Percentiles rank a stretch among this genome's conserved stretches.
Evolutionary conservation across 768 basidiomycete species (phyloP).

Genomic region (Leccinum subtestaceum): DNA sequence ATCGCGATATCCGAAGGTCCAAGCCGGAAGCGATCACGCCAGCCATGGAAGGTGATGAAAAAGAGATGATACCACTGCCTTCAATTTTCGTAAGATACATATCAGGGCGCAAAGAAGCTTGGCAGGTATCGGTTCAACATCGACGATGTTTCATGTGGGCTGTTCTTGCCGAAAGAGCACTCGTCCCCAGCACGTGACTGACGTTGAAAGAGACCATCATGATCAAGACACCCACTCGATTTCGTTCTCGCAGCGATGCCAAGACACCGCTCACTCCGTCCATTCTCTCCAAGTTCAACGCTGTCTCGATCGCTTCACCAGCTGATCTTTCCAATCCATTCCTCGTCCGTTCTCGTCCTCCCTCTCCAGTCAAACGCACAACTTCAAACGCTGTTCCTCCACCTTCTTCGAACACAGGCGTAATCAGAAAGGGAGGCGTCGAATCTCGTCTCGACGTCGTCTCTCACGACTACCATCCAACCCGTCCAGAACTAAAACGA

Average conservation of each 20-base stretch:
- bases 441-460: constrained; percentile 78
- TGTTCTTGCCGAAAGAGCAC: no score
- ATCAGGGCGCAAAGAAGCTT: no score
- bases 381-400: constrained; percentile 48
- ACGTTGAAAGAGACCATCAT: no score
- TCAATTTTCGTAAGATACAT: no score
- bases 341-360: constrained; percentile 51
- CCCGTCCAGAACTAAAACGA: constrained; percentile 57
- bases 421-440: constrained; percentile 74
- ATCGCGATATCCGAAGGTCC: no score
- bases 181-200: no score
- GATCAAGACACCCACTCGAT: constrained; percentile 41
- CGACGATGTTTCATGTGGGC: no score
- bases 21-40: no score
- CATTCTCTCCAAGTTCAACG: constrained; percentile 38
- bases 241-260: constrained; percentile 47
- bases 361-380: constrained; percentile 65
- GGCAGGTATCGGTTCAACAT: no score
- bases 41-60: no score
- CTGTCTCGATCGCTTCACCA: constrained; percentile 34
- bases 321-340: constrained; percentile 65
- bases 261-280: constrained; percentile 50
- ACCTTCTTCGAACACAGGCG: constrained; percentile 62
- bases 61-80: no score
- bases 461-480: constrained; percentile 74